phyloP scores from a whole-genome alignment of 2,329 filamentous ascomycete species.

The Cordyceps cateniannulata region DNA sequence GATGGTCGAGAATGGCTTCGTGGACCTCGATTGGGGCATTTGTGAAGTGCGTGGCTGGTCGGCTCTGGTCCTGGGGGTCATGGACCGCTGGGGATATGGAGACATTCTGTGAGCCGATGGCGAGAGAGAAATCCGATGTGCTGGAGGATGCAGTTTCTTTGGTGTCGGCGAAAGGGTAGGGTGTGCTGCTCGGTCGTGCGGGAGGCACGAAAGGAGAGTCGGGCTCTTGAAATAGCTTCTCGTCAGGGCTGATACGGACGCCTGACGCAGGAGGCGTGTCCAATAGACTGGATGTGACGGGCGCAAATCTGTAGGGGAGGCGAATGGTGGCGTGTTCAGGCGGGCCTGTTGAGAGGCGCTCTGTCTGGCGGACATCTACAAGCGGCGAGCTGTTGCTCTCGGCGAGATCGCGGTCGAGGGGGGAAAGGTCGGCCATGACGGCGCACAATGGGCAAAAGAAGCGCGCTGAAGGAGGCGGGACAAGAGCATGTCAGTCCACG shows the following conservation, averaged over 20 bases:
- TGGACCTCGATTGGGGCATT: constrained; percentile 64
- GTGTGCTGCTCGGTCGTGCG: constrained; percentile 51
- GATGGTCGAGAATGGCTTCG: constrained; percentile 63
- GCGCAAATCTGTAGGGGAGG: not conserved
- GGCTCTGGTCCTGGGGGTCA: not conserved
- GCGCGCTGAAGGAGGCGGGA: not conserved
- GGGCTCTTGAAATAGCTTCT: not conserved
- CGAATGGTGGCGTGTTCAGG: not conserved
- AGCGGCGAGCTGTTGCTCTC: not conserved
- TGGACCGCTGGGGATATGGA: not conserved
- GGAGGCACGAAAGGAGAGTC: constrained; percentile 25
- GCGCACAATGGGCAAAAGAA: not conserved
- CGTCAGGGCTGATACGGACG: not conserved
- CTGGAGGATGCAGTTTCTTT: not conserved
- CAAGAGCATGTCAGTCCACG: constrained; percentile 9
- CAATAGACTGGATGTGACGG: not conserved
- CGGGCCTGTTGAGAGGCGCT: not conserved
- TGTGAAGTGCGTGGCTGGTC: constrained; percentile 32
- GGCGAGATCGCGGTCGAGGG: not conserved
- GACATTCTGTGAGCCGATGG: constrained; percentile 16
- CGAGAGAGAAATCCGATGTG: constrained; percentile 28
- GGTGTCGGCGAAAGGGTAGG: constrained; percentile 48
- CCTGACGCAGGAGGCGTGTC: not conserved
- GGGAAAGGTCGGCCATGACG: constrained; percentile 1
- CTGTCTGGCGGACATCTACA: not conserved